phyloP scores from a whole-genome alignment of 75 land plant species.

The Azolla pinnata region DNA sequence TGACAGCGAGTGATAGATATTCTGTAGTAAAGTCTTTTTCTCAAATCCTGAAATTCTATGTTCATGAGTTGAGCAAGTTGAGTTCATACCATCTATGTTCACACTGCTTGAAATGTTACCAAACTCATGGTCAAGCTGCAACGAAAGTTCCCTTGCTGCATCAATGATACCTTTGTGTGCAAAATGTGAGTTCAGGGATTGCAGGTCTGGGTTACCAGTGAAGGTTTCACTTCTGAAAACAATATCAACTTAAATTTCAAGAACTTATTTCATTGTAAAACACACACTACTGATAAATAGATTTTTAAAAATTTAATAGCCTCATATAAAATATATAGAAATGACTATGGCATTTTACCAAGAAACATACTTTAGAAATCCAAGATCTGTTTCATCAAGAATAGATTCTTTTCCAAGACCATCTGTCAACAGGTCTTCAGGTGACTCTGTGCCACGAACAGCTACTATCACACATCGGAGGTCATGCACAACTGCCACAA shows the following conservation, averaged over 20 bases:
- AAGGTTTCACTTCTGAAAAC: constrained; percentile 32
- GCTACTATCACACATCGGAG: constrained; percentile 54
- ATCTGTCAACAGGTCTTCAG: constrained; percentile 88
- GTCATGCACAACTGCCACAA: constrained; percentile 61
- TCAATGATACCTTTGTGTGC: constrained; percentile 78
- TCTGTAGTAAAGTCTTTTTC: no score
- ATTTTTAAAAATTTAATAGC: no score
- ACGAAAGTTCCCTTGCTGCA: constrained; percentile 68
- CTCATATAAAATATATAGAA: no score
- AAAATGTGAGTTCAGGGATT: constrained; percentile 63
- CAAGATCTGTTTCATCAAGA: constrained; percentile 59
- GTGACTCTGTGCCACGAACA: constrained; percentile 88
- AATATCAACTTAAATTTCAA: not conserved
- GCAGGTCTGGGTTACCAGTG: constrained; percentile 28
- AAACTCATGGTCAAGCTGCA: constrained; percentile 37
- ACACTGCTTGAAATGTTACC: not conserved
- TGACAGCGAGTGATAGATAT: no score
- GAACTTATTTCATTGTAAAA: not conserved
- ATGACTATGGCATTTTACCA: not conserved
- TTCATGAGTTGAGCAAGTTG: no score
- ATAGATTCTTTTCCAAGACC: constrained; percentile 68
- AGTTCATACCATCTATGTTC: no score
- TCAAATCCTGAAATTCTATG: no score
- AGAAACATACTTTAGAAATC: constrained; percentile 51
- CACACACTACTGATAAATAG: no score